Conservation (phyloP, 1,139 yeast genomes). For the Hansenula sp. region DNA sequence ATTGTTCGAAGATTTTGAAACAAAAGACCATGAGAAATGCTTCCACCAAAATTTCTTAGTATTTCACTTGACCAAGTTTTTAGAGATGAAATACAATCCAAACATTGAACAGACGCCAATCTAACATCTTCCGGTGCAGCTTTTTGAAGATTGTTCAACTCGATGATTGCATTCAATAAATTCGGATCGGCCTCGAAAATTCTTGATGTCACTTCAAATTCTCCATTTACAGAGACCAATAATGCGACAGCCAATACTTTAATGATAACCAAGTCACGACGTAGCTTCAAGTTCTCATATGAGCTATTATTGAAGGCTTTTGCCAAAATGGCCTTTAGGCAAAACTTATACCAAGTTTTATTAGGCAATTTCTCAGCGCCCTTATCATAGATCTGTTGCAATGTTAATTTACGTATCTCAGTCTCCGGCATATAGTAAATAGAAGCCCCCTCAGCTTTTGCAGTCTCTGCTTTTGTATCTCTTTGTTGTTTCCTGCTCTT, state of each 20-base stretch:
- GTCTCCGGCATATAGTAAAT: slow-evolving; percentile 12
- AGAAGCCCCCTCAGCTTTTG: background rate
- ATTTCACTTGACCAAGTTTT: slow-evolving; percentile 76
- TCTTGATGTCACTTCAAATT: slow-evolving; percentile 51
- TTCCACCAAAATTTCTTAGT: slow-evolving; percentile 81
- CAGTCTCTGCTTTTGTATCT: slow-evolving; percentile 15
- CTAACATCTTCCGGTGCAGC: slow-evolving; percentile 47
- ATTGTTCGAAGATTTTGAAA: slow-evolving; percentile 70
- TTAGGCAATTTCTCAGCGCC: slow-evolving; percentile 59
- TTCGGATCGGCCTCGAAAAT: slow-evolving; percentile 76
- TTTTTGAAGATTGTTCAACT: slow-evolving; percentile 59
- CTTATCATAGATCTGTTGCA: slow-evolving; percentile 62
- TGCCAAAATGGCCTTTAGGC: slow-evolving; percentile 58
- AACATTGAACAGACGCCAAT: slow-evolving; percentile 59
- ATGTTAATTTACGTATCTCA: slow-evolving; percentile 33
- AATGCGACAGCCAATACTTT: slow-evolving; percentile 70
- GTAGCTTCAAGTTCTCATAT: slow-evolving; percentile 47
- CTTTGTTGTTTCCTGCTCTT: slow-evolving; percentile 18
- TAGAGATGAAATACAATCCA: slow-evolving; percentile 69
- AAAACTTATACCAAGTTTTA: slow-evolving; percentile 61
- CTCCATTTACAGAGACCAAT: slow-evolving; percentile 45
- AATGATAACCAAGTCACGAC: slow-evolving; percentile 57
- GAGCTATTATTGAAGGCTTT: slow-evolving; percentile 67
- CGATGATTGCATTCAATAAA: slow-evolving; percentile 66
- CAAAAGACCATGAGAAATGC: slow-evolving; percentile 79